Percentiles rank a stretch among this genome's conserved stretches.
Evolutionary conservation across 1,284 basidiomycete genomes (phyloP).

Genomic region (Phenoliferia sp.): DNA sequence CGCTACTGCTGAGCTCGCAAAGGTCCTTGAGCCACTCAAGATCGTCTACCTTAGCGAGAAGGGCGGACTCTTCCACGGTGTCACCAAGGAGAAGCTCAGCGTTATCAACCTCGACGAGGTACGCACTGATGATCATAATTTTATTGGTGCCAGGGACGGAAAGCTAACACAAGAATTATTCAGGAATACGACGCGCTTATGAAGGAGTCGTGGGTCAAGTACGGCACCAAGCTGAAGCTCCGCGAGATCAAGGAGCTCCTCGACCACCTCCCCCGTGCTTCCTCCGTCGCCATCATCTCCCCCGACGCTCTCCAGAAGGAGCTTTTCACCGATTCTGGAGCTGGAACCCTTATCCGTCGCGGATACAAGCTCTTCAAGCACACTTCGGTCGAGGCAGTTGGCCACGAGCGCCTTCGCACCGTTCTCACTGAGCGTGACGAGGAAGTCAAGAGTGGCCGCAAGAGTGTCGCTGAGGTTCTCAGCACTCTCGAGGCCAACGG

Average conservation of each 20-base stretch:
- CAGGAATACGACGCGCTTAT: constrained; percentile 94
- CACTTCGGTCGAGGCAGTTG: constrained; percentile 71
- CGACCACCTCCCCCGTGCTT: constrained; percentile 94
- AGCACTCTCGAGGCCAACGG: constrained; percentile 61
- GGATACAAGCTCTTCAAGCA: constrained; percentile 97
- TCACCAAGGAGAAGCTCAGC: constrained; percentile 88
- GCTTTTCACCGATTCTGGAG: constrained; percentile 96
- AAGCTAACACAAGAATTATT: neutral
- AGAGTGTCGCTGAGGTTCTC: constrained; percentile 85
- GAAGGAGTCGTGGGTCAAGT: constrained; percentile 99
- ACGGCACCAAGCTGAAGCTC: constrained; percentile 97
- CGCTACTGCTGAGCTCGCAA: constrained; percentile 89
- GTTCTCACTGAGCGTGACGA: constrained; percentile 92
- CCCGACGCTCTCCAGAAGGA: constrained; percentile 92
- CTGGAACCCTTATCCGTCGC: constrained; percentile 93
- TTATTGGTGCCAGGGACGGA: too few relatives aligned
- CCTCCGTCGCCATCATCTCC: constrained; percentile 96
- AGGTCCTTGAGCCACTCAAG: constrained; percentile 96
- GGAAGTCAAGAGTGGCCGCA: constrained; percentile 75
- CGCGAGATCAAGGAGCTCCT: constrained; percentile 99
- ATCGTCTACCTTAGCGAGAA: constrained; percentile 99
- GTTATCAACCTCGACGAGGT: constrained; percentile 97
- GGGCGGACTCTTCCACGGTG: constrained; percentile 94
- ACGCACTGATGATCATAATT: constrained; percentile 30
- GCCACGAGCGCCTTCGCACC: constrained; percentile 86